Percentiles rank a stretch among this genome's conserved stretches.
These are phyloP conservation scores for Alisma plantagoaquatica DNA, from an alignment of 106 monocot genomes.

Conservation along the genomic window DNA sequence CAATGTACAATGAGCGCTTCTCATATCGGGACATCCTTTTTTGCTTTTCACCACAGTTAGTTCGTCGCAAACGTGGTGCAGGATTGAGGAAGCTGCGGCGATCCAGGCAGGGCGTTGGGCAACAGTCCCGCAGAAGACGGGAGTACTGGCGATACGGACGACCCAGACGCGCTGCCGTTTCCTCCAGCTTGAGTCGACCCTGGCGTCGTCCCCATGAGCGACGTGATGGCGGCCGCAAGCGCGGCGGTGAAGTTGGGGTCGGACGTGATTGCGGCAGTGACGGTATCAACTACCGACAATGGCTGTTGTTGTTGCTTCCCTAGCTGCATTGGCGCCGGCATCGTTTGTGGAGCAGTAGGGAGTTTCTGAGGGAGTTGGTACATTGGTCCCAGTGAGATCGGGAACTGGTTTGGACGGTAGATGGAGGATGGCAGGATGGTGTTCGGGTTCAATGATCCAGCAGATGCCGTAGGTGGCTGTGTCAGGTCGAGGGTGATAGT, in stretches of 20 bases:
- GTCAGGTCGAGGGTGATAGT: slow-evolving; percentile 85
- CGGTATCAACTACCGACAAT: slow-evolving; percentile 22
- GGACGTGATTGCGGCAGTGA: slow-evolving; percentile 30
- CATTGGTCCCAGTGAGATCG: too few relatives aligned
- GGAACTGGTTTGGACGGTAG: too few relatives aligned
- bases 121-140: too few relatives aligned
- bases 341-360: slow-evolving; percentile 2
- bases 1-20: too few relatives aligned
- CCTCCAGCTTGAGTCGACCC: too few relatives aligned
- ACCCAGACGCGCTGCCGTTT: too few relatives aligned
- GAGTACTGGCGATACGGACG: too few relatives aligned
- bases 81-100: slow-evolving; percentile 32
- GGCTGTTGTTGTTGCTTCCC: not conserved
- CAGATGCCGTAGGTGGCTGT: slow-evolving; percentile 11
- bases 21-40: too few relatives aligned
- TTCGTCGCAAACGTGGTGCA: slow-evolving; percentile 32
- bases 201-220: slow-evolving; percentile 18
- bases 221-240: slow-evolving; percentile 30
- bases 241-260: slow-evolving; percentile 45
- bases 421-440: too few relatives aligned
- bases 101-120: slow-evolving; percentile 19
- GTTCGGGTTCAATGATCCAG: too few relatives aligned
- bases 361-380: not conserved
- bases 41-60: slow-evolving; percentile 4
- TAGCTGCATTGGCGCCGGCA: not conserved